Base-by-base conservation (phyloP, 2,329 filamentous ascomycete species). In the Aureobasidium namibiae region DNA sequence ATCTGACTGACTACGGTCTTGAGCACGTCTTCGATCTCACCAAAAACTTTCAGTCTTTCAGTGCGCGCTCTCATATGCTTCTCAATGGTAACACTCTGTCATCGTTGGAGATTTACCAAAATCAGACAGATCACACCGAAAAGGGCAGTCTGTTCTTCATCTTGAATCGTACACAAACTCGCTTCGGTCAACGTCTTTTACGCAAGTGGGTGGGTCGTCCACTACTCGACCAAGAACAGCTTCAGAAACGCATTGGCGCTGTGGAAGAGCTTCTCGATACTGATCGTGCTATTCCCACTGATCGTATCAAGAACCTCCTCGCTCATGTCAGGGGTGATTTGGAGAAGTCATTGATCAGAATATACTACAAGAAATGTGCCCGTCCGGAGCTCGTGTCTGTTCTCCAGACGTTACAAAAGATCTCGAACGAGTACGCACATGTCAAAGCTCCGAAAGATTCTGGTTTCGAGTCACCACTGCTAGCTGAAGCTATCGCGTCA, bases 1-100 rank as follows among this genome's bases (percentile, higher is more conserved):
- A 99, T 68, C 78, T 99, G 66, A 86, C 85, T 18, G 92, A 96
- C 64, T 99, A 96, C 70, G 91, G 91, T 0, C 79, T 99, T 21
- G 88, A 97, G 72, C 91, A 97, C 75, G 90, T 99, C 56, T 96
- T 99, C 66, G 88, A 96, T 67, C 76, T 99, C 44, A 97, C 94
- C 1, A 96, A 95, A 67, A 96, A 97, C 75, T 99, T 99, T 68
- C 88, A 96, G 66, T 90, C 91, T 2, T 99, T 99, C 74, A 96
- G 89, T 66, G 90, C 92, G 8, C 81, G 92, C 38, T 92, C 92
- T 14, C 92, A 97, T 69, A 97, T 99, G 94, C 79, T 97, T 4
- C 78, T 99, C 61, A 96, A 95, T 69, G 94, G 92, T 45, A 99
- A 96, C 58, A 96, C 92, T 0, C 76, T 99, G 38, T 92, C 90